Percentiles rank a stretch among this genome's conserved stretches.
These are phyloP conservation scores for Alloteropsis semialata DNA, from an alignment of 176 grass and related monocot species.

Conservation along the genomic window DNA sequence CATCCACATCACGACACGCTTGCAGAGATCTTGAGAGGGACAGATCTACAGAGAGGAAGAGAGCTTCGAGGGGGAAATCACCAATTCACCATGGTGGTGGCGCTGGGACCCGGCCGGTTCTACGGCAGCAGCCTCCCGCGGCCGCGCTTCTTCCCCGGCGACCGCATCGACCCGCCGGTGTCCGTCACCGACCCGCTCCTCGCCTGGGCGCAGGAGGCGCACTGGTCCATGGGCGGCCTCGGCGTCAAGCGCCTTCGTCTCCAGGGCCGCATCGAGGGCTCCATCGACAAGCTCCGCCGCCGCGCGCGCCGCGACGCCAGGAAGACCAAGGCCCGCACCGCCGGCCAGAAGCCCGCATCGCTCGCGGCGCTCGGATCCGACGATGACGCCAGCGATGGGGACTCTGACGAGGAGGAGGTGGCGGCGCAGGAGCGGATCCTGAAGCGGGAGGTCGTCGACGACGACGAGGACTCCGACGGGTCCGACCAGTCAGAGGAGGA, in stretches of 20 bases:
- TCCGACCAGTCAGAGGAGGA: too few species aligned
- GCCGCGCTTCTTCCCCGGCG: constrained; percentile 62
- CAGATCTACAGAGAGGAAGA: background rate
- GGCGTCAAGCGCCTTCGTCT: too few species aligned
- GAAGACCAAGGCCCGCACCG: constrained; percentile 14
- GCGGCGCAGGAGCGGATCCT: constrained; percentile 41
- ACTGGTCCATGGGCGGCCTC: too few species aligned
- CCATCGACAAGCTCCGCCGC: too few species aligned
- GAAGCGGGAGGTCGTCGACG: too few species aligned
- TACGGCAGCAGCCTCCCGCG: constrained; percentile 75
- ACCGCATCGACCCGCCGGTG: constrained; percentile 77
- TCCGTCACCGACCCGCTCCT: too few species aligned
- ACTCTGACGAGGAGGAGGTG: constrained; percentile 35
- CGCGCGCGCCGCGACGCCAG: constrained; percentile 16
- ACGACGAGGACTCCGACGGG: too few species aligned
- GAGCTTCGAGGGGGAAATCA: rapidly evolving
- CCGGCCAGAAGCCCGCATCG: constrained; percentile 30
- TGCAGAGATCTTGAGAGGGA: background rate
- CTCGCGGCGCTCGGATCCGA: constrained; percentile 38
- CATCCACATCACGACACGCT: background rate
- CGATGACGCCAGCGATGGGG: background rate
- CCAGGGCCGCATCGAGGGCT: too few species aligned
- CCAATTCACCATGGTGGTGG: constrained; percentile 65
- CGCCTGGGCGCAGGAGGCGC: too few species aligned
- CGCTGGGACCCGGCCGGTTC: constrained; percentile 66